A percentile compares a stretch with the other conserved stretches of the same genome.
phyloP scores from a whole-genome alignment of 345 rosid species.

The Gossypium mustelinum region DNA sequence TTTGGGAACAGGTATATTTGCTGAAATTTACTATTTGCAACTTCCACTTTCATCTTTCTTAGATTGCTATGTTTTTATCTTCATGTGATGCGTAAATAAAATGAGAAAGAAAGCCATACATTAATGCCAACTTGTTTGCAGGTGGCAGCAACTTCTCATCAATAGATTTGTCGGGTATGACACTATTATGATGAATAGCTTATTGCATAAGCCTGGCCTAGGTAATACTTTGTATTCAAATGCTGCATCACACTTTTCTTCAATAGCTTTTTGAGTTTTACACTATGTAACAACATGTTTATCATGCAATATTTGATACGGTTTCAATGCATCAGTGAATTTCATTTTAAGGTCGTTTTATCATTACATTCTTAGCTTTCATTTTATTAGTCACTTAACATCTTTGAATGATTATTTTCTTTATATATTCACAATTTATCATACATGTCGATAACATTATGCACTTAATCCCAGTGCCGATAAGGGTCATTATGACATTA shows the following conservation, averaged over 20 bases:
- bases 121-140: slow-evolving; percentile 33
- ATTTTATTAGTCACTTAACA: slow-evolving; percentile 6
- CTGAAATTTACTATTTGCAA: slow-evolving; percentile 2
- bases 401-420: neutral
- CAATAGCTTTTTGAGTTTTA: neutral
- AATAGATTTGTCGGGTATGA: slow-evolving; percentile 98
- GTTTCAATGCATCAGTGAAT: neutral
- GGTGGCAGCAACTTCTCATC: slow-evolving; percentile 99
- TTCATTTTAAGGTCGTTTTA: neutral
- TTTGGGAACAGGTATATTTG: slow-evolving; percentile 88
- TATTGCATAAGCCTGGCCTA: slow-evolving; percentile 82
- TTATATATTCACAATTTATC: neutral
- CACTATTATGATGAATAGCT: slow-evolving; percentile 96
- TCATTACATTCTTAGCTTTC: neutral
- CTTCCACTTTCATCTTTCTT: slow-evolving; percentile 3
- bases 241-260: neutral
- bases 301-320: neutral
- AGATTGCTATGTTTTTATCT: neutral
- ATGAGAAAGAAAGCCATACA: neutral
- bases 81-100: neutral
- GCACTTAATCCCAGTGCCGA: neutral
- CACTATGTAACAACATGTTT: neutral
- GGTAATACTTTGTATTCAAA: slow-evolving; percentile 39
- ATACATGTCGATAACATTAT: neutral
- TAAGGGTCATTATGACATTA: neutral